A percentile compares a stretch with the other conserved stretches of the same genome.
Conservation (phyloP, 2,329 filamentous ascomycete genomes). For the Bimuria novae-zelandiae region DNA sequence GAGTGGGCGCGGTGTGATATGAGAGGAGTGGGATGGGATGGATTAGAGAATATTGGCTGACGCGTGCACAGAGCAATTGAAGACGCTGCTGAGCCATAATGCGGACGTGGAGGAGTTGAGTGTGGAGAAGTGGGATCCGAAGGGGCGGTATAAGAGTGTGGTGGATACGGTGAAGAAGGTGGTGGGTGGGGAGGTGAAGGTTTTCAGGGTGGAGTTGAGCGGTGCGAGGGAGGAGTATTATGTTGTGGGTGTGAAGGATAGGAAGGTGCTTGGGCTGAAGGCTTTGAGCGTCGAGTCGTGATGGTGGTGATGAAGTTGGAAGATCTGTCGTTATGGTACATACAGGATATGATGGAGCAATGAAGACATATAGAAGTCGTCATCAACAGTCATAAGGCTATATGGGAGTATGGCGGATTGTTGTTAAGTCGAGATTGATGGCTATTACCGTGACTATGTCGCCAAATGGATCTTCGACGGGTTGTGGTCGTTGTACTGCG, state of each 20-base stretch:
- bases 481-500: no score
- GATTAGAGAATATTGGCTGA: constrained; percentile 13
- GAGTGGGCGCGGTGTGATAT: no score
- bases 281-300: constrained; percentile 72
- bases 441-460: no score
- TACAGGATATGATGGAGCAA: background rate
- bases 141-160: constrained; percentile 70
- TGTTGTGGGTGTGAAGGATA: constrained; percentile 67
- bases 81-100: constrained; percentile 64
- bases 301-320: constrained; percentile 17
- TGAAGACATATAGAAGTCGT: no score
- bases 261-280: constrained; percentile 75
- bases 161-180: constrained; percentile 71
- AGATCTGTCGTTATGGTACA: background rate
- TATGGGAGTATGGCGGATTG: no score
- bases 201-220: constrained; percentile 71
- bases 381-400: no score
- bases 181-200: constrained; percentile 70
- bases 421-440: no score
- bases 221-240: constrained; percentile 76
- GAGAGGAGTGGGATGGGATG: background rate
- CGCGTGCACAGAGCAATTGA: constrained; percentile 65
- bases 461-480: no score
- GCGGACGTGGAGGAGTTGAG: constrained; percentile 68
- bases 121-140: constrained; percentile 72